Percentiles rank a stretch among this genome's conserved stretches.
These are phyloP conservation scores for Tylopilus vinaceipallidus DNA, from an alignment of 768 basidiomycete genomes.

Conservation along the genomic window DNA sequence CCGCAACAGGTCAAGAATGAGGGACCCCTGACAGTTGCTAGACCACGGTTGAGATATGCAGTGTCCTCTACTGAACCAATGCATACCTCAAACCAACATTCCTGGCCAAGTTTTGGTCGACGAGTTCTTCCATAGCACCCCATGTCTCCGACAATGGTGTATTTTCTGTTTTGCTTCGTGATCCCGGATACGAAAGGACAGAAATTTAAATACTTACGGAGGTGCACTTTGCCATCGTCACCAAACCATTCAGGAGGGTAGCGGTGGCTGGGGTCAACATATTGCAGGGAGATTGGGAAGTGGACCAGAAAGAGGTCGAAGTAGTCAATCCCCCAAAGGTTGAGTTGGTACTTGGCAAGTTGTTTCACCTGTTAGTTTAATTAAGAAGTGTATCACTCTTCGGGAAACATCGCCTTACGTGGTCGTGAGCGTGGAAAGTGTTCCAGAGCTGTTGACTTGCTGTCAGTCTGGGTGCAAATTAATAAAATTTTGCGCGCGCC, in stretches of 20 bases:
- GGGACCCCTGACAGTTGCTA: slow-evolving; percentile 72
- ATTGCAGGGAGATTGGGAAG: slow-evolving; percentile 80
- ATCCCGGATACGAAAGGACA: background rate
- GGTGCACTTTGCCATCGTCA: slow-evolving; percentile 66
- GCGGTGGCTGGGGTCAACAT: slow-evolving; percentile 71
- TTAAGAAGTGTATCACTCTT: background rate
- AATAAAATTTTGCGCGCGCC: slow-evolving; percentile 32
- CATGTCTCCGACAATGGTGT: slow-evolving; percentile 82
- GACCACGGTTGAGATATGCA: background rate
- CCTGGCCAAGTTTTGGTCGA: slow-evolving; percentile 65
- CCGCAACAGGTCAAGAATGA: slow-evolving; percentile 73
- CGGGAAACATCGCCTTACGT: slow-evolving; percentile 41
- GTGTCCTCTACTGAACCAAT: background rate
- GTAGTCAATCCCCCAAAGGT: slow-evolving; percentile 81
- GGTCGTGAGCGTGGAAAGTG: slow-evolving; percentile 79
- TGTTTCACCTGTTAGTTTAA: slow-evolving; percentile 46
- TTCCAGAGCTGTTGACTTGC: slow-evolving; percentile 69
- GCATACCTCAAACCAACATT: slow-evolving; percentile 76
- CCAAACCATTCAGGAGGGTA: slow-evolving; percentile 86
- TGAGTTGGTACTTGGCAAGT: slow-evolving; percentile 61
- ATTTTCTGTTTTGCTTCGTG: slow-evolving; percentile 41
- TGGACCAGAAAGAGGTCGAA: slow-evolving; percentile 82
- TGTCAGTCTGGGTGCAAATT: slow-evolving; percentile 5
- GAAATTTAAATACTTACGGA: slow-evolving; percentile 42
- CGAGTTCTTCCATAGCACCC: slow-evolving; percentile 77